Evolutionary conservation across 768 basidiomycete genomes (phyloP), one percentile per base, ranked within the genome.

Genomic region (Scleroderma citrinum): DNA sequence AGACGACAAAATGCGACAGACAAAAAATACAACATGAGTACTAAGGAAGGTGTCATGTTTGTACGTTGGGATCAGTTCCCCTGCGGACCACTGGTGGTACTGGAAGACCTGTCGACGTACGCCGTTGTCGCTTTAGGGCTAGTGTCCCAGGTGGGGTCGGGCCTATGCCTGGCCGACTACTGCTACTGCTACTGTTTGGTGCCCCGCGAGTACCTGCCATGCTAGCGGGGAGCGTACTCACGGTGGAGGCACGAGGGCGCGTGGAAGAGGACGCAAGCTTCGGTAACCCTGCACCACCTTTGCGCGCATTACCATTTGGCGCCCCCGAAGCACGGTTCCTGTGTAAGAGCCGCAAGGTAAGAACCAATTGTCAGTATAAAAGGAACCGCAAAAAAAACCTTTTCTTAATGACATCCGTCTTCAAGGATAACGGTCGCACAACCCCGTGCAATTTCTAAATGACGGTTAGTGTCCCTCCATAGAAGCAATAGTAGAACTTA

Each of bases 401-500:
- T 74, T 96, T 97, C 83, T 97, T 96, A 70, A 95, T 96, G 40
- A 94, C 87, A 64, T 97, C 92, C 37, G 94, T 97, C 77, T 96
- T 96, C 53, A 98, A 77, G 34, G 92, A 94, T 55, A 95, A 72
- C 7, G 95, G 95, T 47, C 95, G 80, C 6, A 93, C 89, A 44
- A 97, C 93, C 41, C 92, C 92, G 60, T 98, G 95, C 34, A 98
- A 72, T 83, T 97, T 97, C 90, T 94, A 57, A 29, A 46, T 57
- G 26, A 17, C 32, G 4, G 30, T 67, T 0, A 64, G 59, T 7
- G 50, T 29, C 19, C 26, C 19, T 29, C 40, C 48, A 17, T 1
- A n/a, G 20, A n/a, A 35, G 37, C 50, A 53, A 47, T 31, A 14
- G 20, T 23, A 40, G 31, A 30, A 30, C 8, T n/a, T 65, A 91